Evolutionary conservation across 2,329 filamentous ascomycete species (phyloP), one percentile per base, ranked within the genome.

Genomic region (Aureobasidium sp.): DNA sequence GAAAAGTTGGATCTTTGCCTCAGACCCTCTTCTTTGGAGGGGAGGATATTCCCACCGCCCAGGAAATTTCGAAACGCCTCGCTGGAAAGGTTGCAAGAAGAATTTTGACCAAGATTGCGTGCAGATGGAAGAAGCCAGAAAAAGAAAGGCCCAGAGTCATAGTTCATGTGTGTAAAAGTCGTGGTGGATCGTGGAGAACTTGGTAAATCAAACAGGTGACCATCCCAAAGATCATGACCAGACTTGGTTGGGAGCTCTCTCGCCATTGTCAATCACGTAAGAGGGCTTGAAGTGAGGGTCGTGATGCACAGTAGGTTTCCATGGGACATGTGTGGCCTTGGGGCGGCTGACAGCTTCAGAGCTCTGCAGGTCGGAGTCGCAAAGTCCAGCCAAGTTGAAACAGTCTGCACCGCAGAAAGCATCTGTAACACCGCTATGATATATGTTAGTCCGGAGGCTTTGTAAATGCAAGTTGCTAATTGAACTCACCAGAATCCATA

Each of bases 221-320:
- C 7, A 29, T 51, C n/a, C n/a, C 53, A 57, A 27, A 36, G 34
- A 50, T 59, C 56, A 60, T 60, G 57, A 60, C 60, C 60, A 62
- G 60, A 62, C 60, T 56, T 62, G 60, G 60, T 62, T 62, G 51
- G 60, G 60, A 37, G 60, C 60, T 48, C 60, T 53, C 42, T 62
- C 60, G 32, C 60, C 60, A 34, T 62, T 62, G 51, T 62, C 60
- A 7, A 62, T 62, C 32, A 55, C 42, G 34, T 62, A 62, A 9
- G 60, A 62, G 10, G 60, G 60, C 60, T 62, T 62, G 42, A 55
- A 62, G 34, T 62, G 41, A 26, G 48, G 60, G 23, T 62, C 50
- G 60, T 48, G 60, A 34, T 55, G 50, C 12, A 51, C 47, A 10
- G 41, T 48, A 6, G 60, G 60, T 26, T 62, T 62, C 60, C 60